A percentile compares a stretch with the other conserved stretches of the same genome.
Evolutionary conservation across 495 filamentous ascomycete genomes (phyloP).

Genomic region (Hyaloscypha variabilis): DNA sequence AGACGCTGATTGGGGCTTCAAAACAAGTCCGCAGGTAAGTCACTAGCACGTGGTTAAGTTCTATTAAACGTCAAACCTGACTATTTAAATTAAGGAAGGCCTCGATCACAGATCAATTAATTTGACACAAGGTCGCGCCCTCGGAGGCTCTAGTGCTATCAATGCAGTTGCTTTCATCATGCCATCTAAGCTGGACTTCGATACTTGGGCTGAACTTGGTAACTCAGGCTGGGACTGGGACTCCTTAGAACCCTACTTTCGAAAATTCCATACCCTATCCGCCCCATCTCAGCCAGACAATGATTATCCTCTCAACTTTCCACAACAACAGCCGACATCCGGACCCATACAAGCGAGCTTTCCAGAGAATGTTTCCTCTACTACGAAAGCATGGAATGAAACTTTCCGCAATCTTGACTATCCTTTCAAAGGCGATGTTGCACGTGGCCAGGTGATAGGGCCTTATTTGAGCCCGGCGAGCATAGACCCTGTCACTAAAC

Average conservation of each 20-base stretch:
- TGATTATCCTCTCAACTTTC: not conserved
- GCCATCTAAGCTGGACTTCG: slow-evolving; percentile 33
- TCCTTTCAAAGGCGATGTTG: too few relatives aligned
- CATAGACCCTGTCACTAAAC: too few relatives aligned
- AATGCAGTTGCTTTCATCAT: slow-evolving; percentile 25
- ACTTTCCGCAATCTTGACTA: too few relatives aligned
- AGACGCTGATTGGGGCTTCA: slow-evolving; percentile 10
- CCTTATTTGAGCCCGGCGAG: not conserved
- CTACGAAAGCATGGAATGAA: too few relatives aligned
- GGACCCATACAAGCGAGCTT: too few relatives aligned
- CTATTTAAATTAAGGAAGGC: too few relatives aligned
- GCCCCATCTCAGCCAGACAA: not conserved
- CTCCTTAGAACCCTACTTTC: slow-evolving; percentile 36
- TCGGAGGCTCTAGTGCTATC: slow-evolving; percentile 11
- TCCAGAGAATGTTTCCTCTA: too few relatives aligned
- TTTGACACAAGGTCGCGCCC: not conserved
- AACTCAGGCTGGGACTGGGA: slow-evolving; percentile 41
- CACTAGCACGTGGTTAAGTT: too few relatives aligned
- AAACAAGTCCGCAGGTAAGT: not conserved
- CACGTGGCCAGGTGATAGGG: too few relatives aligned
- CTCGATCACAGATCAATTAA: not conserved
- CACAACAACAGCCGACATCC: not conserved
- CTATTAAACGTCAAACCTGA: not conserved
- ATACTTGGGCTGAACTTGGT: slow-evolving; percentile 35
- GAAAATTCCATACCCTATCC: too few relatives aligned